Percentiles rank a stretch among this genome's conserved stretches.
Conservation (phyloP, 2,329 filamentous ascomycete species). For the Claviceps africana region DNA sequence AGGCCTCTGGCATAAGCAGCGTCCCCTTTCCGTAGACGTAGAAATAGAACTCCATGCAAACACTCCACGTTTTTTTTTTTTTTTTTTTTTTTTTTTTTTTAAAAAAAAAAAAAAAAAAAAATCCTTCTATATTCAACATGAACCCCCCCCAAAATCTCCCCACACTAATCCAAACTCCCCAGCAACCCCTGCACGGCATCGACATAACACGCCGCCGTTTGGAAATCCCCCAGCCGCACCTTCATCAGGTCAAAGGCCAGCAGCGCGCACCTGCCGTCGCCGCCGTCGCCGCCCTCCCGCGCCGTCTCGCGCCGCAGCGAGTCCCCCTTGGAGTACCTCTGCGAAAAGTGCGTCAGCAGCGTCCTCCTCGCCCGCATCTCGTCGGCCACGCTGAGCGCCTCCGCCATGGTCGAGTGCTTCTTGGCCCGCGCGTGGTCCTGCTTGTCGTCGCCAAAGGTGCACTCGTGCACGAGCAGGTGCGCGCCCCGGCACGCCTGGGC, state of each 20-base stretch:
- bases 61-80: background rate
- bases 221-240: conserved; percentile 56
- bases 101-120: too few relatives aligned
- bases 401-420: conserved; percentile 77
- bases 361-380: conserved; percentile 69
- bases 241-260: conserved; percentile 72
- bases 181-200: conserved; percentile 41
- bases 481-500: conserved; percentile 55
- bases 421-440: conserved; percentile 66
- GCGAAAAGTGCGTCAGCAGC: conserved; percentile 86
- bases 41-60: background rate
- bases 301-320: conserved; percentile 21
- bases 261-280: conserved; percentile 34
- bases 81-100: background rate
- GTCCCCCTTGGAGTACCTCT: conserved; percentile 65
- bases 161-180: conserved; percentile 21
- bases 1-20: too few relatives aligned
- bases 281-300: conserved; percentile 9
- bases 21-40: background rate
- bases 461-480: conserved; percentile 86
- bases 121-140: too few relatives aligned
- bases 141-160: too few relatives aligned
- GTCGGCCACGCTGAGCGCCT: conserved; percentile 66
- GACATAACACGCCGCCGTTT: conserved; percentile 47
- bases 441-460: conserved; percentile 86